A percentile compares a stretch with the other conserved stretches of the same genome.
Evolutionary conservation across 1,139 yeast genomes (phyloP).

Genomic region (Zygosaccharomyces sapae): DNA sequence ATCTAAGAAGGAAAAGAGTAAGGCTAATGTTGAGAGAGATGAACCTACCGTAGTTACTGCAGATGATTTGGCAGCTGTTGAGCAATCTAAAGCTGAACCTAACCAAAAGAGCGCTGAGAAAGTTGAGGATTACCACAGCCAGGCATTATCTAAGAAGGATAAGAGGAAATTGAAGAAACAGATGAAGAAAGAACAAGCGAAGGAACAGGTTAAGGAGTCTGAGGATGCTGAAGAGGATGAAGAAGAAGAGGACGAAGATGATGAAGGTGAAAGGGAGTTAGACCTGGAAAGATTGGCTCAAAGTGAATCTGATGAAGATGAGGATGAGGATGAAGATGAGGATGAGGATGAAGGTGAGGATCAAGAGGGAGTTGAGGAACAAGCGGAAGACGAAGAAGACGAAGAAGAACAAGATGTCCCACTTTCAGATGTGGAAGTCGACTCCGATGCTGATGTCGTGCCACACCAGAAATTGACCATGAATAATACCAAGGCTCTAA

Average conservation of each 20-base stretch:
- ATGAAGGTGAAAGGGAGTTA: constrained; percentile 35
- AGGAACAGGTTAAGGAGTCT: constrained; percentile 6
- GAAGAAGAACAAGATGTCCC: constrained; percentile 64
- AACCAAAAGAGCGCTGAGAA: constrained; percentile 17
- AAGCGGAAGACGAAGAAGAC: constrained; percentile 43
- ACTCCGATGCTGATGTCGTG: constrained; percentile 81
- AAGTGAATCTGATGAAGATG: constrained; percentile 30
- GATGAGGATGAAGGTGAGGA: constrained; percentile 45
- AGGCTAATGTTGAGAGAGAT: constrained; percentile 28
- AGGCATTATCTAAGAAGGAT: constrained; percentile 55
- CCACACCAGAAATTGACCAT: constrained; percentile 86
- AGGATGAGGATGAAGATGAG: constrained; percentile 30
- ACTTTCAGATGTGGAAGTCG: constrained; percentile 73
- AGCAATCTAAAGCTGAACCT: constrained; percentile 21
- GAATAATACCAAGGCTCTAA: constrained; percentile 66
- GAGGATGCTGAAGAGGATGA: constrained; percentile 32
- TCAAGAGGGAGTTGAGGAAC: constrained; percentile 38
- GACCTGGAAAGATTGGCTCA: constrained; percentile 26
- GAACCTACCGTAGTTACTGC: constrained; percentile 38
- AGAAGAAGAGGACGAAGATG: constrained; percentile 26
- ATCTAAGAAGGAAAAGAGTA: constrained; percentile 23
- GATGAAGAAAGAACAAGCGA: constrained; percentile 31
- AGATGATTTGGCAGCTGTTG: constrained; percentile 27
- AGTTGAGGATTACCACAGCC: constrained; percentile 44
- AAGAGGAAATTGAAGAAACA: constrained; percentile 58